Evolutionary conservation across 2,329 filamentous ascomycete genomes (phyloP).

Genomic region (Phaeomoniella chlamydospora): DNA sequence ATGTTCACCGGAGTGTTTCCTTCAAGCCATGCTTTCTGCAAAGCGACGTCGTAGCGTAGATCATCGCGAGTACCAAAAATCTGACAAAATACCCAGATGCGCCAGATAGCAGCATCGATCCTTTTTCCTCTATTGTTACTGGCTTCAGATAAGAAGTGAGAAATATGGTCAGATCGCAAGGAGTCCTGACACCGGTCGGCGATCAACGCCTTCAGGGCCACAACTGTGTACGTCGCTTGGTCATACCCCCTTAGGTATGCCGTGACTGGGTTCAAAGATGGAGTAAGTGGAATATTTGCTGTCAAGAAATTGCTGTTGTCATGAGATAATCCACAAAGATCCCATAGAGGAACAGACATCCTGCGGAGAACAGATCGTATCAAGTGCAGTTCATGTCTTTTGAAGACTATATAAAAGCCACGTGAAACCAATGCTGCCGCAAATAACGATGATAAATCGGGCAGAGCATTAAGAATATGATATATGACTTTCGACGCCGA

Average conservation of each 20-base stretch:
- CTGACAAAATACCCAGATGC: slow-evolving; percentile 52
- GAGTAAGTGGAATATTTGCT: slow-evolving; percentile 33
- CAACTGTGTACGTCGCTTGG: slow-evolving; percentile 38
- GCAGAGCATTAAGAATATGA: slow-evolving; percentile 33
- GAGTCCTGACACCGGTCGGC: slow-evolving; percentile 40
- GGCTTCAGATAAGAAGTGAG: slow-evolving; percentile 31
- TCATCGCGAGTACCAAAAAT: slow-evolving; percentile 46
- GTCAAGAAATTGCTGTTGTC: slow-evolving; percentile 26
- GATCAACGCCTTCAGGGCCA: slow-evolving; percentile 40
- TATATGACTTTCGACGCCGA: slow-evolving; percentile 35
- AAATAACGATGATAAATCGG: slow-evolving; percentile 39
- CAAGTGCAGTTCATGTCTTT: slow-evolving; percentile 38
- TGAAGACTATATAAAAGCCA: slow-evolving; percentile 43
- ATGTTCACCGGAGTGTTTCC: no score
- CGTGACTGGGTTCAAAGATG: slow-evolving; percentile 18
- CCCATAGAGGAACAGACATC: slow-evolving; percentile 45
- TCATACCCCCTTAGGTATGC: slow-evolving; percentile 37
- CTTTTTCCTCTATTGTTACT: slow-evolving; percentile 31
- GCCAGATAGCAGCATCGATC: slow-evolving; percentile 48
- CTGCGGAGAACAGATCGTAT: slow-evolving; percentile 35
- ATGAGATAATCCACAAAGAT: slow-evolving; percentile 42
- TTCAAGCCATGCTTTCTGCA: slow-evolving; percentile 25
- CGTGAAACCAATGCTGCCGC: slow-evolving; percentile 37
- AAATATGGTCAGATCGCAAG: slow-evolving; percentile 39
- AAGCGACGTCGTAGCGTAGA: slow-evolving; percentile 42